Conservation (phyloP, 1,284 basidiomycete species). For the Austroboletus niveus region DNA sequence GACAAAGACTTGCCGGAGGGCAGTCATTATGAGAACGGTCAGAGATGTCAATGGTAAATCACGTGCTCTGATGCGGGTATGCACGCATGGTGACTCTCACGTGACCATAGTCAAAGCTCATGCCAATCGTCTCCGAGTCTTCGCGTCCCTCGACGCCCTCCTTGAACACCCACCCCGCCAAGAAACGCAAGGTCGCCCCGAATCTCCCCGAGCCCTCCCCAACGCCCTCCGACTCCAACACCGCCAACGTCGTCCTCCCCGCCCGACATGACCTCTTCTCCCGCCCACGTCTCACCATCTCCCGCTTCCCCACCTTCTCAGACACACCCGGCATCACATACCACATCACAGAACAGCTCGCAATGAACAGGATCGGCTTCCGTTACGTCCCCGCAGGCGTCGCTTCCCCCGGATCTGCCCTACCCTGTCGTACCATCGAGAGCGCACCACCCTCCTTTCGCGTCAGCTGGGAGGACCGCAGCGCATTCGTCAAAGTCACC, state of each 20-base stretch:
- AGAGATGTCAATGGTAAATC: slow-evolving; percentile 7
- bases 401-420: slow-evolving; percentile 53
- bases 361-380: slow-evolving; percentile 73
- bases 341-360: slow-evolving; percentile 65
- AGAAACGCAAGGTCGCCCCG: slow-evolving; percentile 41
- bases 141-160: slow-evolving; percentile 37
- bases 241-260: slow-evolving; percentile 51
- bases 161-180: slow-evolving; percentile 21
- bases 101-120: slow-evolving; percentile 14
- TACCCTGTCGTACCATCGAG: slow-evolving; percentile 78
- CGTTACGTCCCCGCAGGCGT: slow-evolving; percentile 83
- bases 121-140: slow-evolving; percentile 29
- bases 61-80: slow-evolving; percentile 8
- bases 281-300: slow-evolving; percentile 65
- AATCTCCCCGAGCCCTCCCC: slow-evolving; percentile 42
- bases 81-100: slow-evolving; percentile 5
- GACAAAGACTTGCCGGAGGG: slow-evolving; percentile 47
- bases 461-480: slow-evolving; percentile 87
- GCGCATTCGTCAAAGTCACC: slow-evolving; percentile 76
- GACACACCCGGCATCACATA: slow-evolving; percentile 54
- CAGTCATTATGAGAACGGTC: slow-evolving; percentile 43
- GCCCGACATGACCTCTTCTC: slow-evolving; percentile 62
- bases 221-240: slow-evolving; percentile 41
- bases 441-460: slow-evolving; percentile 64
- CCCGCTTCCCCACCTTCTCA: slow-evolving; percentile 66